A percentile compares a stretch with the other conserved stretches of the same genome.
Evolutionary conservation across 2,329 filamentous ascomycete species (phyloP).

Genomic region (Aspergillus versicolor): DNA sequence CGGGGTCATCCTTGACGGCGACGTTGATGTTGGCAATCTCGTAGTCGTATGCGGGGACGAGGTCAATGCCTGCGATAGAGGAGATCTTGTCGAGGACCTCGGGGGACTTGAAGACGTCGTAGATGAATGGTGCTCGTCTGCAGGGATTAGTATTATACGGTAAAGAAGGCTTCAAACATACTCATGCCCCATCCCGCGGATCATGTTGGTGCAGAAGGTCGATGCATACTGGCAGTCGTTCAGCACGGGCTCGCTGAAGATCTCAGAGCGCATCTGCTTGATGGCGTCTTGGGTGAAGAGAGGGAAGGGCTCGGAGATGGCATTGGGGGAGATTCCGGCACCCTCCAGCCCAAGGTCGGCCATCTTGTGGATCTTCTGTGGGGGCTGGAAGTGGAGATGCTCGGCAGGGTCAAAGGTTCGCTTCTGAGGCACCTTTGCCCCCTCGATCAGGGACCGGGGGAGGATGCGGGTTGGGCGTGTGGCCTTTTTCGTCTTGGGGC

Average conservation of each 20-base stretch:
- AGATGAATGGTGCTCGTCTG: conserved; percentile 62
- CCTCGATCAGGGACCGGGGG: conserved; percentile 10
- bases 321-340: conserved; percentile 46
- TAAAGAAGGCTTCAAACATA: conserved; percentile 33
- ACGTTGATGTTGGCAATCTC: conserved; percentile 62
- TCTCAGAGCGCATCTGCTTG: conserved; percentile 62
- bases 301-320: conserved; percentile 52
- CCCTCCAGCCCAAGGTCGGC: conserved; percentile 51
- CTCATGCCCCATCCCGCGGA: conserved; percentile 56
- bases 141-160: conserved; percentile 18
- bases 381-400: conserved; percentile 54
- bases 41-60: conserved; percentile 57
- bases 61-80: conserved; percentile 57
- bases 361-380: conserved; percentile 57
- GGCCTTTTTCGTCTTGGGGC: conserved; percentile 14
- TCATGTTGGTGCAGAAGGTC: conserved; percentile 52
- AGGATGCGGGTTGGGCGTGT: conserved; percentile 17
- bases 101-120: conserved; percentile 57
- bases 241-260: conserved; percentile 56
- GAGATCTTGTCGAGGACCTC: conserved; percentile 56
- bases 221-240: conserved; percentile 57
- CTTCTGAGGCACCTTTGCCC: conserved; percentile 1
- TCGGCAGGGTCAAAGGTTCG: conserved; percentile 51
- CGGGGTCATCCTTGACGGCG: conserved; percentile 32
- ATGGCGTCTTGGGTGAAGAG: conserved; percentile 63